A percentile compares a stretch with the other conserved stretches of the same genome.
Evolutionary conservation across 208 protist genomes (phyloP).

Genomic region (Dictyostelium gargantuum): DNA sequence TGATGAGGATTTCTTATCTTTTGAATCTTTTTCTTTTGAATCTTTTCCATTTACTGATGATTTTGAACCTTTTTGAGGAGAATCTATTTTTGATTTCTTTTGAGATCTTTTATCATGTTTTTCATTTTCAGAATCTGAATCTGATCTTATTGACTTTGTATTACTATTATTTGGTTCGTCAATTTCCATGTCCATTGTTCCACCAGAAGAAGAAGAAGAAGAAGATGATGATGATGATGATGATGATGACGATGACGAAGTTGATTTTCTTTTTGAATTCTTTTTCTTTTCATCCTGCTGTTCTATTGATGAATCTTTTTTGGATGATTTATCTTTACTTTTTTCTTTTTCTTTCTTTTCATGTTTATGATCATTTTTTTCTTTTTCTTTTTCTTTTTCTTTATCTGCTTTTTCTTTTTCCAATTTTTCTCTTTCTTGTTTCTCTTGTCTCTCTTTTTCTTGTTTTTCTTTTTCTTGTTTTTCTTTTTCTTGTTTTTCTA

Average conservation of each 20-base stretch:
- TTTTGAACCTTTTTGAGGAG: background rate
- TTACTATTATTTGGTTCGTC: background rate
- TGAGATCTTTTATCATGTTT: background rate
- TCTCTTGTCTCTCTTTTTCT: background rate
- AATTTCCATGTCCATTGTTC: background rate
- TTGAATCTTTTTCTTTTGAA: background rate
- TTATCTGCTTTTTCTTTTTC: background rate
- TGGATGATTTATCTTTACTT: background rate
- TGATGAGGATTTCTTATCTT: background rate
- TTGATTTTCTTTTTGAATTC: background rate
- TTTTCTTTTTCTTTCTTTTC: background rate
- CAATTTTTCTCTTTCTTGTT: background rate
- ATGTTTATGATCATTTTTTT: background rate
- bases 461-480: background rate
- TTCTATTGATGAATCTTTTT: background rate
- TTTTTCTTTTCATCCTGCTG: background rate
- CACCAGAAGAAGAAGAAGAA: background rate
- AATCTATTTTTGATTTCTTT: slow-evolving; percentile 1
- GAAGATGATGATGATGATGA: too few species aligned
- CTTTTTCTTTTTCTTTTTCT: background rate
- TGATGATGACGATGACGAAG: background rate
- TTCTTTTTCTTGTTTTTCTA: background rate
- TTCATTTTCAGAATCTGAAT: background rate
- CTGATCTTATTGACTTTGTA: too few species aligned
- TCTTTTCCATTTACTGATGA: background rate